Evolutionary conservation across 441 rosid species (phyloP).

Genomic region (Croton laevigatus): DNA sequence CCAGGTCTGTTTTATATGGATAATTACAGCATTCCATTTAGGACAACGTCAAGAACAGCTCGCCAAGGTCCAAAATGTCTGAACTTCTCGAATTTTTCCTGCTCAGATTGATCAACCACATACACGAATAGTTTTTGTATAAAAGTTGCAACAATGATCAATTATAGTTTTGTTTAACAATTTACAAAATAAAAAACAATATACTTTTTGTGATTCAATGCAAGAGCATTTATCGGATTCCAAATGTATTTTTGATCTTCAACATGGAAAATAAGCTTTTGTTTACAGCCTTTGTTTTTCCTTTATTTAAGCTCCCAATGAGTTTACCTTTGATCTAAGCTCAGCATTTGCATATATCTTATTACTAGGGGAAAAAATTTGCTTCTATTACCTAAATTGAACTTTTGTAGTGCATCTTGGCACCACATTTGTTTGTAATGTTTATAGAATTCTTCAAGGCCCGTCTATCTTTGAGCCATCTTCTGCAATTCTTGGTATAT

Average conservation of each 20-base stretch:
- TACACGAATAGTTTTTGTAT: neutral
- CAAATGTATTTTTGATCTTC: too few species aligned
- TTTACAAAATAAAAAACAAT: too few species aligned
- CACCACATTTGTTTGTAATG: neutral
- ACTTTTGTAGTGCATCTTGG: neutral
- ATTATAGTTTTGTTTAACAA: too few species aligned
- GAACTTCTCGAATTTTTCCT: slow-evolving; percentile 18
- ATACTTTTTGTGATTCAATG: too few species aligned
- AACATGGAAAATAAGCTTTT: too few species aligned
- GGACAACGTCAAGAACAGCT: slow-evolving; percentile 76
- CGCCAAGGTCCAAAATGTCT: slow-evolving; percentile 48
- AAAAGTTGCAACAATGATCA: neutral
- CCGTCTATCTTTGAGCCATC: neutral
- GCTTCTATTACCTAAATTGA: neutral
- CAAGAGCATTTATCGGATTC: too few species aligned
- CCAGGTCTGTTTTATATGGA: slow-evolving; percentile 77
- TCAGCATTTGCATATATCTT: neutral
- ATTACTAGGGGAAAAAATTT: too few species aligned
- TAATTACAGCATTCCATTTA: slow-evolving; percentile 65
- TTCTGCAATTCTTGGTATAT: neutral
- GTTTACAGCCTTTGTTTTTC: neutral
- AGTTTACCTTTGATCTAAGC: neutral
- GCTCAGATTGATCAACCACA: neutral
- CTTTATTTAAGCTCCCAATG: neutral
- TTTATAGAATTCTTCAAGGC: neutral